These are phyloP conservation scores for Nicotiana undulata DNA, from an alignment of 257 asterid species.

Conservation along the genomic window DNA sequence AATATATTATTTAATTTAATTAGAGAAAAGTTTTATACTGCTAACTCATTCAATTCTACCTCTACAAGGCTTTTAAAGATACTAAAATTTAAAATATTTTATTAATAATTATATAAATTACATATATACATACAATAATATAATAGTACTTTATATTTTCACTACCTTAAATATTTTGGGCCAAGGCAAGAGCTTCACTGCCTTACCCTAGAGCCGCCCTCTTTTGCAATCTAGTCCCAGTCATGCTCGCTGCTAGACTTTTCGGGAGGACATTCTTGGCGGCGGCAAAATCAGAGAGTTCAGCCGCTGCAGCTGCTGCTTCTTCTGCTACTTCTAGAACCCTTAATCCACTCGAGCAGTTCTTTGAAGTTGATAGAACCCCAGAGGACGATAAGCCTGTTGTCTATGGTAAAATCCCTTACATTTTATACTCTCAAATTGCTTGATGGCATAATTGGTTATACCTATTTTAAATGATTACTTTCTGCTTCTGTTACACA, in stretches of 20 bases:
- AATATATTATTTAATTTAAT: too few species aligned
- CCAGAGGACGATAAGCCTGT: slow-evolving; percentile 61
- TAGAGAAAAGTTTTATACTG: too few species aligned
- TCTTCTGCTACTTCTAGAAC: slow-evolving; percentile 14
- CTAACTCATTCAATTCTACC: too few species aligned
- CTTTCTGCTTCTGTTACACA: neutral
- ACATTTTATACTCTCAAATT: neutral
- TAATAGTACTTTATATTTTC: too few species aligned
- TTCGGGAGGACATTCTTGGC: slow-evolving; percentile 69
- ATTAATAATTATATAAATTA: too few species aligned
- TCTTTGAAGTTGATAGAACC: slow-evolving; percentile 62
- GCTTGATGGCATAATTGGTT: neutral
- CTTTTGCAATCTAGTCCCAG: neutral
- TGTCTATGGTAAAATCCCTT: slow-evolving; percentile 50
- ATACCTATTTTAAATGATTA: neutral
- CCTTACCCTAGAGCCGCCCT: too few species aligned
- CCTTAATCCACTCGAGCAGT: slow-evolving; percentile 66
- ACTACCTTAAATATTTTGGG: too few species aligned
- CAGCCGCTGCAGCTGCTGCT: slow-evolving; percentile 46
- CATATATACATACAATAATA: too few species aligned
- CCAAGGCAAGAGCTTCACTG: too few species aligned
- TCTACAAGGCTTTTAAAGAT: too few species aligned
- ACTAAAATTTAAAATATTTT: too few species aligned
- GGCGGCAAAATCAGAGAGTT: slow-evolving; percentile 60
- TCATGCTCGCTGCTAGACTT: slow-evolving; percentile 46